Conservation (phyloP, 2,329 filamentous ascomycete species). For the Aspergillus cejpii region DNA sequence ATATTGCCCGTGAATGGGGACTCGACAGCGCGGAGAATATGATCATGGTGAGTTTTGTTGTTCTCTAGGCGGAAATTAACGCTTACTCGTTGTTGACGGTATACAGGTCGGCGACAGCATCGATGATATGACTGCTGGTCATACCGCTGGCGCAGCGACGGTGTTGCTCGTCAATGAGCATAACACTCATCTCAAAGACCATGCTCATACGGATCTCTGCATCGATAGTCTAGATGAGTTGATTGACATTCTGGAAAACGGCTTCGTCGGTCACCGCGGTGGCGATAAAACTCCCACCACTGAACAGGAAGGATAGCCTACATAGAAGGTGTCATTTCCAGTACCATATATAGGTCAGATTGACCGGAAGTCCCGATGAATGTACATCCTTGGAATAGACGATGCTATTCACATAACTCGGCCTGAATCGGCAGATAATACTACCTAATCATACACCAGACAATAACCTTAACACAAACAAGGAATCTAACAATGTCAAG, state of each 20-base stretch:
- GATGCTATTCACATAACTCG: too few species aligned
- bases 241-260: conserved; percentile 64
- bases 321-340: too few species aligned
- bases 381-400: too few species aligned
- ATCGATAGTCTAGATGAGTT: conserved; percentile 69
- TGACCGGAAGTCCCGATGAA: too few species aligned
- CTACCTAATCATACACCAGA: too few species aligned
- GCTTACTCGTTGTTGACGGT: conserved; percentile 1
- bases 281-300: conserved; percentile 15
- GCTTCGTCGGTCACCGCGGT: conserved; percentile 53
- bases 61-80: neutral
- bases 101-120: conserved; percentile 63
- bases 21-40: conserved; percentile 45
- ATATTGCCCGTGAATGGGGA: conserved; percentile 74
- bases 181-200: conserved; percentile 62
- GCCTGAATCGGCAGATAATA: too few species aligned
- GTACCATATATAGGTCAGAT: too few species aligned
- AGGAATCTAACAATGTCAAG: neutral
- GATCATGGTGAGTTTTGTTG: conserved; percentile 30
- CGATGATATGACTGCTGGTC: conserved; percentile 88
- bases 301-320: conserved; percentile 5
- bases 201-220: conserved; percentile 70
- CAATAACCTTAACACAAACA: too few species aligned
- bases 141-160: conserved; percentile 75
- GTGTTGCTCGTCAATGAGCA: conserved; percentile 80